Evolutionary conservation across 495 filamentous ascomycete genomes (phyloP), one percentile per base, ranked within the genome.

Genomic region (Pseudoneurospora amorphoporcata): DNA sequence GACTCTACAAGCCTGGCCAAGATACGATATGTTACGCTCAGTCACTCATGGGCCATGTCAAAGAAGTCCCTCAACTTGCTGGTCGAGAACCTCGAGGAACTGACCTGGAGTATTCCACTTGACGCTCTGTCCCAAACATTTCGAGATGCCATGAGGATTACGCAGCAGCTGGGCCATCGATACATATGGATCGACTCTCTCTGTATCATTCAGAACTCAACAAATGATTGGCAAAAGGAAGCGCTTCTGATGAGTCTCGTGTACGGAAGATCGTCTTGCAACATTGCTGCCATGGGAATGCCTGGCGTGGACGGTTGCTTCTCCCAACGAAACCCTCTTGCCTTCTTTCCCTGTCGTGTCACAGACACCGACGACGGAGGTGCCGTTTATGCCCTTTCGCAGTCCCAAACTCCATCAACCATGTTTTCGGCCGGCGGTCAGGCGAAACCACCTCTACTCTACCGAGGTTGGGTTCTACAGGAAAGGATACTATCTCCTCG

Each of bases 11-110:
- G 40, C 2, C 14, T 42, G 40, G 40, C 14, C 40, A 17, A 17
- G 14, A 42, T 72, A 10, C 23, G n/a, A 8, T 73, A 70, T 39
- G 90, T 88, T 84, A 92, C 92, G 70, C 72, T 73, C 43, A 70
- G 68, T 3, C 72, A 73, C 47, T 70, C 70, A 39, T 73, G 72
- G 72, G 72, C 68, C 6, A 47, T 61, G 32, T 69, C 72, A 1
- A 70, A 38, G 8, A 4, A 35, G 35, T 73, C 47, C 32, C 72
- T 69, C 17, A 68, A 70, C n/a, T 47, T 73, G 2, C 12, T 68
- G 8, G 37, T 38, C 17, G 35, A 41, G 47, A 73, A 35, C 4
- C 38, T 41, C 6, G 68, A 53, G 4, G 5, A n/a, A 12, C 70
- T 70, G 43, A 35, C 19, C 12, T 12, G 8, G 8, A 38, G 17